These are phyloP conservation scores for Lentinula sp. DNA, from an alignment of 768 basidiomycete genomes.

Conservation along the genomic window DNA sequence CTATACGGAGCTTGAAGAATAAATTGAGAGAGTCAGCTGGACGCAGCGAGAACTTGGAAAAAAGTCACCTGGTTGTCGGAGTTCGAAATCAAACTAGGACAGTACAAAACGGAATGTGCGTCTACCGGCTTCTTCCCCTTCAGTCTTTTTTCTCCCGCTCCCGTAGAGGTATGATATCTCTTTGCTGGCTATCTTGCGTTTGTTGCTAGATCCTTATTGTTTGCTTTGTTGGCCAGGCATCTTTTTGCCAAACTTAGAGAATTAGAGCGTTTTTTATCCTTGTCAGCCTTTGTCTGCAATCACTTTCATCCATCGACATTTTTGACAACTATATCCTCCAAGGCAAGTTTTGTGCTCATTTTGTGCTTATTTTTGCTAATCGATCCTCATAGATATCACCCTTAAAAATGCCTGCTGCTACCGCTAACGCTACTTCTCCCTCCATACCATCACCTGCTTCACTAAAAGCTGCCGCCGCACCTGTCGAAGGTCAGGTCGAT, in stretches of 20 bases:
- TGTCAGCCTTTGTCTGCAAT: constrained; percentile 44
- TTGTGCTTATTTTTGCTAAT: not conserved
- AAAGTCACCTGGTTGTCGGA: constrained; percentile 1
- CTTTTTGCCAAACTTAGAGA: constrained; percentile 32
- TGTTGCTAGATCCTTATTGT: not conserved
- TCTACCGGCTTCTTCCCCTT: constrained; percentile 16
- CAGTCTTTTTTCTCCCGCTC: constrained; percentile 25
- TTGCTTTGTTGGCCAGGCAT: constrained; percentile 21
- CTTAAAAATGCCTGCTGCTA: constrained; percentile 76
- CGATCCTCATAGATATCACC: constrained; percentile 29
- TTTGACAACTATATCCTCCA: constrained; percentile 27
- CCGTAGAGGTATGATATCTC: constrained; percentile 25
- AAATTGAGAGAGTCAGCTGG: constrained; percentile 2
- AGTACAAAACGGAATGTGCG: constrained; percentile 9
- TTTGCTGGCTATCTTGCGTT: constrained; percentile 1
- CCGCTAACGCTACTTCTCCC: constrained; percentile 58
- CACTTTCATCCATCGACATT: constrained; percentile 28
- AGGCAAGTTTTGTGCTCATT: constrained; percentile 28
- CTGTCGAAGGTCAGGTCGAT: constrained; percentile 62
- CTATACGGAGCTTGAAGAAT: not conserved
- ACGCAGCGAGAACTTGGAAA: not conserved
- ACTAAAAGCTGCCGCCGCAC: constrained; percentile 57
- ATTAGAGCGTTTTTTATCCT: constrained; percentile 65
- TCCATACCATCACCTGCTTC: constrained; percentile 55
- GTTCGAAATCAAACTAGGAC: constrained; percentile 1